Percentiles rank a stretch among this genome's conserved stretches.
Conservation (phyloP, 371 early-diverging fungal genomes). For the Mucor indicus region DNA sequence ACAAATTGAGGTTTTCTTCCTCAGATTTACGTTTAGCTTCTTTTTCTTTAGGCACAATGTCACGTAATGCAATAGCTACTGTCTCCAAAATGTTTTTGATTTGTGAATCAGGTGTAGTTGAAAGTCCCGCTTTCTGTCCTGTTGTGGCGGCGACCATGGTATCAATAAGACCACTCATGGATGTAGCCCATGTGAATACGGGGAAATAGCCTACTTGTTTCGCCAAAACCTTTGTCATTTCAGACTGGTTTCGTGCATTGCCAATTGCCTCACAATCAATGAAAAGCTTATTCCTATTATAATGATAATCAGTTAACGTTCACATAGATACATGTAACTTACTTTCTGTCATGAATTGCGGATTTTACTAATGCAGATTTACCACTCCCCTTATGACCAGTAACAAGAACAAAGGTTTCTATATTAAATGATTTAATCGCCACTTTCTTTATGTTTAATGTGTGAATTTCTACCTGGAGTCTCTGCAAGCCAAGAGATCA, state of each 20-base stretch:
- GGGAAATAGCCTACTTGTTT: slow-evolving; percentile 81
- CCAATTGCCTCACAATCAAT: slow-evolving; percentile 81
- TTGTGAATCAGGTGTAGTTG: slow-evolving; percentile 60
- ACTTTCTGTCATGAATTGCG: slow-evolving; percentile 48
- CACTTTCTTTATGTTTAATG: neutral
- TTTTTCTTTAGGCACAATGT: slow-evolving; percentile 25
- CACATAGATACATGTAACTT: too few relatives aligned
- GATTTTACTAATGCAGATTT: slow-evolving; percentile 56
- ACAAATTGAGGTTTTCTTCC: too few relatives aligned
- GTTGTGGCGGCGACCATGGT: slow-evolving; percentile 80
- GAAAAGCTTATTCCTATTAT: slow-evolving; percentile 68
- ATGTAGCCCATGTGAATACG: slow-evolving; percentile 74
- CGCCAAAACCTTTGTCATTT: slow-evolving; percentile 64
- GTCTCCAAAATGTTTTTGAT: slow-evolving; percentile 61
- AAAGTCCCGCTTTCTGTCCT: slow-evolving; percentile 78
- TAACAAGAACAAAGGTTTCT: slow-evolving; percentile 62
- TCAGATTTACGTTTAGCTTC: slow-evolving; percentile 4
- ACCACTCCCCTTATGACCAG: slow-evolving; percentile 63
- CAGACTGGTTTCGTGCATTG: slow-evolving; percentile 68
- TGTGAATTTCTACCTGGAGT: slow-evolving; percentile 53
- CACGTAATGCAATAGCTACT: slow-evolving; percentile 53
- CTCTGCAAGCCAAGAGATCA: slow-evolving; percentile 63
- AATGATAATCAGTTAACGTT: too few relatives aligned
- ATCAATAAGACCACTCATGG: slow-evolving; percentile 71
- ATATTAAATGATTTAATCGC: too few relatives aligned